These are phyloP conservation scores for Carallia pectinifolia DNA, from an alignment of 345 rosid genomes.

Conservation along the genomic window DNA sequence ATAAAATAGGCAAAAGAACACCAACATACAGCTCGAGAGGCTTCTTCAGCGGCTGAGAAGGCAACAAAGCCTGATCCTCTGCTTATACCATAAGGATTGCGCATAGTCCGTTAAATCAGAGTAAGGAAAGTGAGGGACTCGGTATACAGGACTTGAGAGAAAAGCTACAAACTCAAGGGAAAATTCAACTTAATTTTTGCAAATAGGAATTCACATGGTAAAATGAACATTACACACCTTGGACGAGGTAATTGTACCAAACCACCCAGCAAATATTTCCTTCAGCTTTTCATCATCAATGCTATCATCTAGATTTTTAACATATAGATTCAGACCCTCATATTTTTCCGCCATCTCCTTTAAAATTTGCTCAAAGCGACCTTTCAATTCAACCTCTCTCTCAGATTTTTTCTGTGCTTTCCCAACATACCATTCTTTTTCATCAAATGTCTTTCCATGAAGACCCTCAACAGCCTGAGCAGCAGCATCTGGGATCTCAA, in stretches of 20 bases:
- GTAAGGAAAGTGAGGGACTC: not conserved
- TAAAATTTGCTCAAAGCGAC: slow-evolving; percentile 13
- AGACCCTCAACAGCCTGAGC: slow-evolving; percentile 19
- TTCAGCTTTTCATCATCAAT: slow-evolving; percentile 7
- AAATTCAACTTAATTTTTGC: too few species aligned
- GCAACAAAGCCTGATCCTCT: slow-evolving; percentile 8
- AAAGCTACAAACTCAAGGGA: too few species aligned
- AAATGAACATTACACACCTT: not conserved
- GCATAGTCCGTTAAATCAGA: not conserved
- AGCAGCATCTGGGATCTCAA: slow-evolving; percentile 23
- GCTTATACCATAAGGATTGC: not conserved
- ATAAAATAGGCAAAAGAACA: not conserved
- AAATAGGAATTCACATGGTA: too few species aligned
- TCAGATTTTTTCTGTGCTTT: slow-evolving; percentile 26
- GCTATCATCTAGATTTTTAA: slow-evolving; percentile 2
- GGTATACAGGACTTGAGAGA: not conserved
- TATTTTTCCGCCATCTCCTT: slow-evolving; percentile 5
- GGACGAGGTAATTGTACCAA: slow-evolving; percentile 10
- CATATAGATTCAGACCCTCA: slow-evolving; percentile 9
- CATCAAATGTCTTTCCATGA: slow-evolving; percentile 22
- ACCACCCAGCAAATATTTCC: slow-evolving; percentile 6
- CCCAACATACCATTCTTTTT: slow-evolving; percentile 24
- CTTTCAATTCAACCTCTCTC: slow-evolving; percentile 19
- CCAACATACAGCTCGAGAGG: not conserved
- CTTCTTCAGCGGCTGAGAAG: not conserved